These are phyloP conservation scores for Hymenoscyphus fraxineus DNA, from an alignment of 2,329 filamentous ascomycete species.

Conservation along the genomic window DNA sequence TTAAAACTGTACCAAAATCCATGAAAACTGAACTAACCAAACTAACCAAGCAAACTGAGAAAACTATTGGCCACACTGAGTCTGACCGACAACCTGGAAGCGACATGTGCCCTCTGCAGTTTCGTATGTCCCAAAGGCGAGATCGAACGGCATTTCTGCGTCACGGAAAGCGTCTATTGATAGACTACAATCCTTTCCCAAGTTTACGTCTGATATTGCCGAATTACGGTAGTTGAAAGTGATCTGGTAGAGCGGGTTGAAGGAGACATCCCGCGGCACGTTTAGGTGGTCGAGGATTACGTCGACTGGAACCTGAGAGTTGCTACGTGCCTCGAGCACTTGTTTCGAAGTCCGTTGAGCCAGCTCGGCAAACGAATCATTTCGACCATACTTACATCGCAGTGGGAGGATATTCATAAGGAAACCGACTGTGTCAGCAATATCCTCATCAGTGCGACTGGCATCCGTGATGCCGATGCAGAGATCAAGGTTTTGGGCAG, in stretches of 20 bases:
- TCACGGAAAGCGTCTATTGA: neutral
- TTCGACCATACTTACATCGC: constrained; percentile 30
- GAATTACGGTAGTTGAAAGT: constrained; percentile 2
- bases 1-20: too few species aligned
- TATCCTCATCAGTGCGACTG: constrained; percentile 35
- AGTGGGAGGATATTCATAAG: constrained; percentile 48
- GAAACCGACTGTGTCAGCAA: constrained; percentile 40
- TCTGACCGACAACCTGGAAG: neutral
- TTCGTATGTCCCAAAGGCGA: neutral
- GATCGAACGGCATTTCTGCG: neutral
- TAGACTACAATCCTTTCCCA: too few species aligned
- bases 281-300: neutral
- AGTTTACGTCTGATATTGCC: neutral
- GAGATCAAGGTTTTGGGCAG: constrained; percentile 36
- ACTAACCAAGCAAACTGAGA: too few species aligned
- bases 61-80: too few species aligned
- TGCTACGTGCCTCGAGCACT: neutral
- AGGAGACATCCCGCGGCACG: neutral
- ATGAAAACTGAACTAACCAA: too few species aligned
- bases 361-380: neutral
- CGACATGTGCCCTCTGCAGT: neutral
- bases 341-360: neutral
- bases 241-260: constrained; percentile 4
- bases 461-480: constrained; percentile 47
- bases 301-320: constrained; percentile 1